phyloP scores from a whole-genome alignment of 495 filamentous ascomycete genomes.

The Cercophora scortea region DNA sequence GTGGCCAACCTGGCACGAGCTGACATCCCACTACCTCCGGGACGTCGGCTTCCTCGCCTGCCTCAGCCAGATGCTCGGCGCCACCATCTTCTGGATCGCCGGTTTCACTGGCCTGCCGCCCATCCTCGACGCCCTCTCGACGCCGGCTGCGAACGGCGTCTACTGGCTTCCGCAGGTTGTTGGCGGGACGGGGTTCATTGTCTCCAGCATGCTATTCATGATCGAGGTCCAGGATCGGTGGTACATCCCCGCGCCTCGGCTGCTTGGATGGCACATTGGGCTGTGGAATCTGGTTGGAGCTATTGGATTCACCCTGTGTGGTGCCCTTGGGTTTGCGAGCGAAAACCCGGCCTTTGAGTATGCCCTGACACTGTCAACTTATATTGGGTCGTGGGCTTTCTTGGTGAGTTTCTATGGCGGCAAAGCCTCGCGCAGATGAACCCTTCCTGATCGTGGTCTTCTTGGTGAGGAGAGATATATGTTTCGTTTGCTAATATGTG shows the following conservation, averaged over 20 bases:
- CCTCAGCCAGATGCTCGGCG: constrained; percentile 48
- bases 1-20: constrained; percentile 50
- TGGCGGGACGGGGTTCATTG: constrained; percentile 56
- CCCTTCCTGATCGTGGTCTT: neutral
- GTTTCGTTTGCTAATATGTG: neutral
- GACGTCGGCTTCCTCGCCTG: constrained; percentile 66
- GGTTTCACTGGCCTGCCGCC: constrained; percentile 58
- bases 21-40: constrained; percentile 55
- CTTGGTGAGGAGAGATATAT: neutral
- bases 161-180: constrained; percentile 66
- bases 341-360: constrained; percentile 39
- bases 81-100: constrained; percentile 61
- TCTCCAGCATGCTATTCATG: constrained; percentile 55
- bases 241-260: constrained; percentile 49
- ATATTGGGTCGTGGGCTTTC: constrained; percentile 65
- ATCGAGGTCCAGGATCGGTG: constrained; percentile 62
- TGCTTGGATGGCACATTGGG: constrained; percentile 49
- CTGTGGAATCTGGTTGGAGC: constrained; percentile 43
- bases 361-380: constrained; percentile 50
- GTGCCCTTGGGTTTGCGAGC: constrained; percentile 48
- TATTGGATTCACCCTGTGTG: constrained; percentile 62
- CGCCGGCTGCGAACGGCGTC: constrained; percentile 35
- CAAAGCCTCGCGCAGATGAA: neutral
- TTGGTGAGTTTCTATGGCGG: constrained; percentile 23
- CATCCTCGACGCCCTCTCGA: constrained; percentile 37